Conservation (phyloP, 1,139 yeast genomes). For the Candida frijolesensis region DNA sequence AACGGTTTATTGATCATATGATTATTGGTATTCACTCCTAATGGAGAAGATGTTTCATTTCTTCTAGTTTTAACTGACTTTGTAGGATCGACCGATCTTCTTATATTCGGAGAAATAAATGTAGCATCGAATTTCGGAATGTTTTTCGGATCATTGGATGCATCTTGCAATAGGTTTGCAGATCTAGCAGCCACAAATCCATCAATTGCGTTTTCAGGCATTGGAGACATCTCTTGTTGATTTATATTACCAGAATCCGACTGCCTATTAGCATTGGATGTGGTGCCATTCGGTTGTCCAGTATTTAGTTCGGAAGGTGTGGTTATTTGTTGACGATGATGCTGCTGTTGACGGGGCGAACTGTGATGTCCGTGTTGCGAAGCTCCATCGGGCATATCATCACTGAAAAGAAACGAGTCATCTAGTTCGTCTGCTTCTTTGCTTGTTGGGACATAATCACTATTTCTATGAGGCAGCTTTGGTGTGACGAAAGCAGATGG, state of each 20-base stretch:
- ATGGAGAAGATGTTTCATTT: slow-evolving; percentile 33
- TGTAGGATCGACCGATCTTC: slow-evolving; percentile 58
- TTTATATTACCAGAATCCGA: slow-evolving; percentile 10
- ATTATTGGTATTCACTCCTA: slow-evolving; percentile 14
- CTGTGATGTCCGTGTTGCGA: slow-evolving; percentile 7
- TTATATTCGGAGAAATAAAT: slow-evolving; percentile 51
- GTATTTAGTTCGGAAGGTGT: too few species aligned
- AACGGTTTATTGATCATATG: slow-evolving; percentile 12
- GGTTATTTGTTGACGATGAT: slow-evolving; percentile 1
- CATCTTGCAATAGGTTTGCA: slow-evolving; percentile 52
- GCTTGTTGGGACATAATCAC: slow-evolving; percentile 28
- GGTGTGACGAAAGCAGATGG: slow-evolving; percentile 16
- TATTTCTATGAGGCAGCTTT: slow-evolving; percentile 14
- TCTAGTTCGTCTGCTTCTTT: slow-evolving; percentile 43
- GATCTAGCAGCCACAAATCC: slow-evolving; percentile 62
- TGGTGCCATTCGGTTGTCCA: too few species aligned
- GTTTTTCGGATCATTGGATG: slow-evolving; percentile 22
- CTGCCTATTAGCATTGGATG: background rate
- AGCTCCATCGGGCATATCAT: slow-evolving; percentile 44
- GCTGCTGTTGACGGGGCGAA: background rate
- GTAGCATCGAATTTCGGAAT: slow-evolving; percentile 50
- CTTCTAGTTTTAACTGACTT: slow-evolving; percentile 61
- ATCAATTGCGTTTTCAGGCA: slow-evolving; percentile 15
- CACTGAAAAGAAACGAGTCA: slow-evolving; percentile 69
- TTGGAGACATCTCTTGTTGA: background rate